Evolutionary conservation across 495 filamentous ascomycete genomes (phyloP).

Genomic region (Penicillium crystallinum): DNA sequence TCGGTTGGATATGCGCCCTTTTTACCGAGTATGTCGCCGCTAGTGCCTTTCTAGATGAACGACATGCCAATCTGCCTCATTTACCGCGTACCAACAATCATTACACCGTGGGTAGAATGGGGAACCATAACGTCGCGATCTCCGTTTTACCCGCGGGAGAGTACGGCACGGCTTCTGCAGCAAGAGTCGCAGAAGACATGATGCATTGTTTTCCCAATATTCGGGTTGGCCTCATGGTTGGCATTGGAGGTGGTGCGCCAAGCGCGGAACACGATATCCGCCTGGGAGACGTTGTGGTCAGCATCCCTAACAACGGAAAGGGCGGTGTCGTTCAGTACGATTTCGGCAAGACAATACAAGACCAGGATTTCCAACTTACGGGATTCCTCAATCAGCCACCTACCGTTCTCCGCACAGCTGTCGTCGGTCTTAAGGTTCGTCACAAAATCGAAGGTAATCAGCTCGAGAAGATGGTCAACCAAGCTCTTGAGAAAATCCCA

Average conservation of each 20-base stretch:
- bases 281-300: constrained; percentile 39
- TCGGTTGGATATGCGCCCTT: constrained; percentile 48
- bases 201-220: constrained; percentile 27
- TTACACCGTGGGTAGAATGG: constrained; percentile 33
- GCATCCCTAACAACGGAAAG: constrained; percentile 14
- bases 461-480: constrained; percentile 18
- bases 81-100: constrained; percentile 17
- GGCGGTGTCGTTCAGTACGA: constrained; percentile 40
- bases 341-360: constrained; percentile 25
- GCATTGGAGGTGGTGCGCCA: constrained; percentile 24
- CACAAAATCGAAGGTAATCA: constrained; percentile 14
- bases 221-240: constrained; percentile 30
- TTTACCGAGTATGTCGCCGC: constrained; percentile 34
- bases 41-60: constrained; percentile 33
- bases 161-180: constrained; percentile 9
- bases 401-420: constrained; percentile 12
- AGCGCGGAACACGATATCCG: constrained; percentile 22
- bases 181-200: constrained; percentile 22
- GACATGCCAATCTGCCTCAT: not conserved
- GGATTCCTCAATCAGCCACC: constrained; percentile 33
- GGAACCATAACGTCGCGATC: constrained; percentile 31
- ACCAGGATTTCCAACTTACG: constrained; percentile 14
- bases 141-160: constrained; percentile 24
- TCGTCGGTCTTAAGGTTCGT: constrained; percentile 11
- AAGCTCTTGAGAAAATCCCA: constrained; percentile 13